Conservation (phyloP, 768 basidiomycete genomes). For the Leccinum boreale region DNA sequence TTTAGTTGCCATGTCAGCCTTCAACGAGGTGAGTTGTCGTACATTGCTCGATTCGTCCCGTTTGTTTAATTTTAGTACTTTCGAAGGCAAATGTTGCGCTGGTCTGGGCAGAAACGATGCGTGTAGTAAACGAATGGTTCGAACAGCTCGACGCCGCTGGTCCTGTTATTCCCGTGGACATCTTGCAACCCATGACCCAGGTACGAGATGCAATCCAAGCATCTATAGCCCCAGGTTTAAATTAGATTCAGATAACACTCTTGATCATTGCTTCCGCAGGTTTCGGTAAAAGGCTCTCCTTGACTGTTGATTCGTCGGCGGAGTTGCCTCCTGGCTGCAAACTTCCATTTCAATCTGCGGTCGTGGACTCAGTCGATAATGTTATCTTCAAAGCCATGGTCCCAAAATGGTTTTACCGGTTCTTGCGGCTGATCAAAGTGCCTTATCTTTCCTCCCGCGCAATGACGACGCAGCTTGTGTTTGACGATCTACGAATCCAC, state of each 20-base stretch:
- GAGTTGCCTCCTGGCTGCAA: slow-evolving; percentile 29
- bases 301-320: slow-evolving; percentile 29
- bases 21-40: slow-evolving; percentile 39
- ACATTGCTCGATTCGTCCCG: neutral
- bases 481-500: slow-evolving; percentile 36
- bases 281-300: slow-evolving; percentile 39
- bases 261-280: slow-evolving; percentile 40
- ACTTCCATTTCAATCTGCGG: slow-evolving; percentile 38
- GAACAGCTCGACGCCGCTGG: slow-evolving; percentile 30
- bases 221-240: neutral
- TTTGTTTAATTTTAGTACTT: neutral
- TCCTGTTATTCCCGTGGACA: slow-evolving; percentile 20
- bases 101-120: slow-evolving; percentile 46
- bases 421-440: slow-evolving; percentile 26
- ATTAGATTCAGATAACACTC: slow-evolving; percentile 30
- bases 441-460: slow-evolving; percentile 36
- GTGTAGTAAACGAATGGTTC: slow-evolving; percentile 42
- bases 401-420: slow-evolving; percentile 33
- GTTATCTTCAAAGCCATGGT: slow-evolving; percentile 30
- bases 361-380: slow-evolving; percentile 17
- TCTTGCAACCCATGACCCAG: slow-evolving; percentile 9
- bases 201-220: slow-evolving; percentile 3
- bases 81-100: slow-evolving; percentile 44
- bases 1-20: slow-evolving; percentile 44
- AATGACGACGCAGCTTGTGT: slow-evolving; percentile 29